A percentile compares a stretch with the other conserved stretches of the same genome.
Conservation (phyloP, 148 eudicot genomes). For the Selenicereus undatus region DNA sequence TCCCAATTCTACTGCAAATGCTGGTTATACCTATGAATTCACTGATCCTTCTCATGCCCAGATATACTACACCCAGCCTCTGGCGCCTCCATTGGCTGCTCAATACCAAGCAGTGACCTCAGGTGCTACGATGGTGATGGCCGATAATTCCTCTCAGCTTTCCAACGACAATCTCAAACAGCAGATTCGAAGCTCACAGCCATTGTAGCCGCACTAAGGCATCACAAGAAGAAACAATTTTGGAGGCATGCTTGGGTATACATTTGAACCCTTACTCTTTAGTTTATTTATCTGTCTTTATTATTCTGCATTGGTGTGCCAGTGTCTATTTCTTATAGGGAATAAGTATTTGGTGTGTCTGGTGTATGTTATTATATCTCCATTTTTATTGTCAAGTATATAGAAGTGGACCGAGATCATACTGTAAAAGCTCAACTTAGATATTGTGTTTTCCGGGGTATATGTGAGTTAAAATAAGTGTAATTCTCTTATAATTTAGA, state of each 20-base stretch:
- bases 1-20: conserved; percentile 39
- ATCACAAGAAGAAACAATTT: conserved; percentile 41
- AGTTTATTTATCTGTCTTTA: conserved; percentile 15
- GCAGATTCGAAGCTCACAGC: conserved; percentile 50
- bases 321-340: conserved; percentile 43
- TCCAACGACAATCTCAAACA: conserved; percentile 47
- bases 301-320: conserved; percentile 50
- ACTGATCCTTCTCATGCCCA: conserved; percentile 61
- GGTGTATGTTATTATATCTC: conserved; percentile 28
- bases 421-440: conserved; percentile 38
- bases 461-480: conserved; percentile 16
- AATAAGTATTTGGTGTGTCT: conserved; percentile 39
- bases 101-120: conserved; percentile 64
- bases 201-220: conserved; percentile 39
- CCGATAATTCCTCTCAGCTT: conserved; percentile 56
- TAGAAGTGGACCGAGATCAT: conserved; percentile 30
- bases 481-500: neutral
- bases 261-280: conserved; percentile 26
- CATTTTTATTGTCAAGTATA: conserved; percentile 27
- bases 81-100: conserved; percentile 52
- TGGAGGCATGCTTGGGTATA: conserved; percentile 44
- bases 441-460: conserved; percentile 28
- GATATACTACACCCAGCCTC: conserved; percentile 60
- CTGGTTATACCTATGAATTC: conserved; percentile 60
- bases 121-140: conserved; percentile 28